phyloP scores from a whole-genome alignment of 164 flowering plant genomes.

The Magnolia sinica region DNA sequence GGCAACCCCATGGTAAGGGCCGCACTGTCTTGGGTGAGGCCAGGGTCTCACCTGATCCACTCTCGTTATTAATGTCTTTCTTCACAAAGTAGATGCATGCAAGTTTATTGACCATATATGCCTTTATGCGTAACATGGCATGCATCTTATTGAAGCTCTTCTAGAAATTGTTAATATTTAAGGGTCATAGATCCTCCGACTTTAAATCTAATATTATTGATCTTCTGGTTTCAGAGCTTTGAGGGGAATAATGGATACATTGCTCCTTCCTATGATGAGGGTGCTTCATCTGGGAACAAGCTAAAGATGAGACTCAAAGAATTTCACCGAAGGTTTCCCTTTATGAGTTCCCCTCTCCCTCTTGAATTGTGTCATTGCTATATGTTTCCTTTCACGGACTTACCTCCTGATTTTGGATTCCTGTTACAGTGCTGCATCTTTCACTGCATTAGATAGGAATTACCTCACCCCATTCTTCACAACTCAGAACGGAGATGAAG shows the following conservation, averaged over 20 bases:
- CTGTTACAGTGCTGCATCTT: constrained; percentile 74
- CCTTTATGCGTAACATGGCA: neutral
- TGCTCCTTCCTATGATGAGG: constrained; percentile 74
- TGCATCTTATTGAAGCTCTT: neutral
- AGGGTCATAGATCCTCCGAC: neutral
- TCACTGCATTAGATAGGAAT: constrained; percentile 81
- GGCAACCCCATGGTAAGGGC: no score
- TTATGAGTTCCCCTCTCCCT: neutral
- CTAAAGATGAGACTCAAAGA: constrained; percentile 91
- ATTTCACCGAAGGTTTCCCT: constrained; percentile 67
- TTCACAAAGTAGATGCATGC: neutral
- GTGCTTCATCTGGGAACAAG: constrained; percentile 62
- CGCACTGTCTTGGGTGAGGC: no score
- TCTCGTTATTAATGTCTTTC: no score
- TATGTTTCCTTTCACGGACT: neutral
- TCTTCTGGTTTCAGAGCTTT: constrained; percentile 44
- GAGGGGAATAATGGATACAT: constrained; percentile 58
- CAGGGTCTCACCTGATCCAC: no score
- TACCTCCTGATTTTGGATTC: constrained; percentile 8
- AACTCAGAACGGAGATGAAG: constrained; percentile 75
- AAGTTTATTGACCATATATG: no score
- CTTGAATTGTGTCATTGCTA: neutral
- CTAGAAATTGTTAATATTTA: no score
- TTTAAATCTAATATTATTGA: neutral
- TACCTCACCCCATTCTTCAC: constrained; percentile 97